Evolutionary conservation across 345 rosid genomes (phyloP), one percentile per base, ranked within the genome.

Genomic region (Isatis tinctoria): DNA sequence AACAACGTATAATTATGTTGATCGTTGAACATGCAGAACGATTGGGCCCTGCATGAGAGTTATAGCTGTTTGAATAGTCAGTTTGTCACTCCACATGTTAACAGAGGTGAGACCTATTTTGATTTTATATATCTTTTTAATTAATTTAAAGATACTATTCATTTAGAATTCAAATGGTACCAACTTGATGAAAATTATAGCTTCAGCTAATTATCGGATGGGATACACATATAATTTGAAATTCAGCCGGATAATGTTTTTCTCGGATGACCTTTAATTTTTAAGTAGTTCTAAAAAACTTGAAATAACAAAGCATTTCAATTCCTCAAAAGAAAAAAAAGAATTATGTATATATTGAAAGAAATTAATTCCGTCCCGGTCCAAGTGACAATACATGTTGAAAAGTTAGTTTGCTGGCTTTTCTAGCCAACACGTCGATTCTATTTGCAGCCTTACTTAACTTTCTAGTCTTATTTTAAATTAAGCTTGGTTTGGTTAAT

Each of bases 31-130:
- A 22, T 74, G 43, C 87, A 93, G 95, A 78, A 86, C 67, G 78
- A 80, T 40, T 85, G 94, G 90, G 85, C 71, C 51, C 78, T 80
- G 76, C 78, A 85, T 45, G 90, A 83, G 85, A 71, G 79, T 76
- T 83, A 81, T 76, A 83, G 83, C 73, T 86, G 83, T 80, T 67
- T 72, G 78, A 83, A 83, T 41, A 63, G 52, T 63, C 75, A 76
- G 20, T 43, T 70, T 70, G 72, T 65, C 60, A 65, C 76, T 65
- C 73, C 76, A 58, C 73, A 39, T 65, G 56, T 47, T 57, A 39
- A 13, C 61, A 58, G 13, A 75, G 93, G 92, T 88, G 65, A 60
- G 73, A 56, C 52, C 44, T 54, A 30, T 43, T 72, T 24, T 78
- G 16, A 32, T 60, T 59, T 13, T 26, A 10, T 7, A 6, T 24